A percentile compares a stretch with the other conserved stretches of the same genome.
Conservation (phyloP, 2,329 filamentous ascomycete genomes). For the Epichloe typhina region DNA sequence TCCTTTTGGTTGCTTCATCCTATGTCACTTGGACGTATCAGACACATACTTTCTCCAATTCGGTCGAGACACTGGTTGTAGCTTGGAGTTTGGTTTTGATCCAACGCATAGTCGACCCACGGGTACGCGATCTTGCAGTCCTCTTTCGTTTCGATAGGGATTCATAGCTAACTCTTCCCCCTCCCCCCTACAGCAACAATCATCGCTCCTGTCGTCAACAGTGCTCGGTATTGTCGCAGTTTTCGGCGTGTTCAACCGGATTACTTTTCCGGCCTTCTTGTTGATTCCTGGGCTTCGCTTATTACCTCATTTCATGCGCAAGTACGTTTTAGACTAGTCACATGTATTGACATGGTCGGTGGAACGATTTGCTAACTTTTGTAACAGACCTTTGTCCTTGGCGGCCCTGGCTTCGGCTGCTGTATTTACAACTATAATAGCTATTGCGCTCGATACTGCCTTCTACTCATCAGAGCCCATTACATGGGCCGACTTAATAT, state of each 20-base stretch:
- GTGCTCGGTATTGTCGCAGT: constrained; percentile 71
- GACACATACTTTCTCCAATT: constrained; percentile 96
- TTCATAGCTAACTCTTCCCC: constrained; percentile 12
- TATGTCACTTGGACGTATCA: constrained; percentile 99
- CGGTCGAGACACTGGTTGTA: constrained; percentile 84
- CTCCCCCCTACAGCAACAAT: constrained; percentile 44
- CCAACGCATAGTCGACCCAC: constrained; percentile 67
- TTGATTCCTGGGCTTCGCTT: constrained; percentile 71
- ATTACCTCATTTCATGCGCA: constrained; percentile 72
- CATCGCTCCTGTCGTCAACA: constrained; percentile 61
- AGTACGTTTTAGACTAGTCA: constrained; percentile 37
- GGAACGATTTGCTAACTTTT: constrained; percentile 9
- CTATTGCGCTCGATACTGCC: constrained; percentile 69
- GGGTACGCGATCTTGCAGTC: constrained; percentile 37
- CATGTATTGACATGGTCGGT: background rate
- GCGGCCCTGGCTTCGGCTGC: constrained; percentile 51
- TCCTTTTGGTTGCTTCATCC: constrained; percentile 81
- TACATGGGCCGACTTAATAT: constrained; percentile 49
- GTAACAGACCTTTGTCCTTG: constrained; percentile 42
- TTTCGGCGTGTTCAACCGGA: constrained; percentile 87
- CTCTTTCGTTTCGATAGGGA: constrained; percentile 4
- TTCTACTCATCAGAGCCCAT: constrained; percentile 60
- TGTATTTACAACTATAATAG: constrained; percentile 54
- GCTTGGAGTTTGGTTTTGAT: constrained; percentile 90
- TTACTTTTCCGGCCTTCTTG: constrained; percentile 91